phyloP scores from a whole-genome alignment of 2,329 filamentous ascomycete genomes.

The Grosmannia clavigera region DNA sequence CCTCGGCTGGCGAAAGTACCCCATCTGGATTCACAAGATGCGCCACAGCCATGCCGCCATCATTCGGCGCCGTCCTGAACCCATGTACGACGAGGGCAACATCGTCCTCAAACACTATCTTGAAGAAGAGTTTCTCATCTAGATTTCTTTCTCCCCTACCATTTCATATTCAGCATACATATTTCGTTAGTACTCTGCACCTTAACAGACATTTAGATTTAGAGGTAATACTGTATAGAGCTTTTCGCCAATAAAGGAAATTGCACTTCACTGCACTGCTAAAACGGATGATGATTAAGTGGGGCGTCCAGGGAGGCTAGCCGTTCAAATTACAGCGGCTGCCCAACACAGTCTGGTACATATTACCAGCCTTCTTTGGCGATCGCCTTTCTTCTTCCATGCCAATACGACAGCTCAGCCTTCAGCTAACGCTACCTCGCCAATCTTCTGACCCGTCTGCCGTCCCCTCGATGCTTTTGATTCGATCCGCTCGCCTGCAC shows the following conservation, averaged over 20 bases:
- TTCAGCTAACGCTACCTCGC: background rate
- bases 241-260: background rate
- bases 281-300: background rate
- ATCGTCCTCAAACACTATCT: constrained; percentile 74
- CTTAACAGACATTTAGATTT: background rate
- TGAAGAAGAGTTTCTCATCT: constrained; percentile 55
- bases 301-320: background rate
- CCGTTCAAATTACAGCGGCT: background rate
- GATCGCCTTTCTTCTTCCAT: background rate
- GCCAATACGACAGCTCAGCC: background rate
- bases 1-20: constrained; percentile 52
- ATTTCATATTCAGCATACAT: background rate
- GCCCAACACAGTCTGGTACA: background rate
- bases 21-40: constrained; percentile 63
- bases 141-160: background rate
- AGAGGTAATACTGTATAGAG: background rate
- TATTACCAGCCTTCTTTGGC: background rate
- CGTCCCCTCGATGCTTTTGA: background rate
- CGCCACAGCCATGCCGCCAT: constrained; percentile 85
- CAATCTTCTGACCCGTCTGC: background rate
- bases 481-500: background rate
- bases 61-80: constrained; percentile 60
- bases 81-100: constrained; percentile 61
- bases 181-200: background rate
- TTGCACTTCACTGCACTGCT: background rate